phyloP scores from a whole-genome alignment of 306 rosid species.

The Canavalia gladiata region DNA sequence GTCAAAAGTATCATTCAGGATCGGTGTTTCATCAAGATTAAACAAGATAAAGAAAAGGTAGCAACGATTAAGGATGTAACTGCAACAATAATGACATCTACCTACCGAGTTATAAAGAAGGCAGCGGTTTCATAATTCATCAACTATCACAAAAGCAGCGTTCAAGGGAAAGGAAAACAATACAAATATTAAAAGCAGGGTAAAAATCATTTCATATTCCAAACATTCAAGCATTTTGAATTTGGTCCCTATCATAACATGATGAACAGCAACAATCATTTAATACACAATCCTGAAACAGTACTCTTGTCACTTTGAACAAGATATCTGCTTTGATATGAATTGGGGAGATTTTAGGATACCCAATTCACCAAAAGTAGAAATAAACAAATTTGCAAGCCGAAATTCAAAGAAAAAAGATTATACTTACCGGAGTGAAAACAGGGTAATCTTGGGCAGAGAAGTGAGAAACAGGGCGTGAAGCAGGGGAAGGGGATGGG shows the following conservation, averaged over 20 bases:
- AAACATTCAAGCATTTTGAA: constrained; percentile 40
- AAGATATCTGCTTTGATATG: background rate
- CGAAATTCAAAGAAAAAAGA: constrained; percentile 22
- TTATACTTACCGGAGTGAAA: constrained; percentile 82
- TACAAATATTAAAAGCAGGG: background rate
- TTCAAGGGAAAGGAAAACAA: constrained; percentile 14
- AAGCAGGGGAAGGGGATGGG: constrained; percentile 68
- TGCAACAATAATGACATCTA: constrained; percentile 40
- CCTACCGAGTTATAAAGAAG: constrained; percentile 21
- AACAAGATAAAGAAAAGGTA: constrained; percentile 30
- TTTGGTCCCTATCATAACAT: constrained; percentile 31
- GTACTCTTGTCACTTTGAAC: constrained; percentile 8
- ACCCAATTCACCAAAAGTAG: constrained; percentile 37
- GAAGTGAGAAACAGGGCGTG: constrained; percentile 75
- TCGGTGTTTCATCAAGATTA: constrained; percentile 15
- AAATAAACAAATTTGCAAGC: background rate
- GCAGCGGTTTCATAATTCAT: constrained; percentile 17
- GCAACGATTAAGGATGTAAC: constrained; percentile 23
- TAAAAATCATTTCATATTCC: constrained; percentile 28
- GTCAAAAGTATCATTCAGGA: constrained; percentile 9
- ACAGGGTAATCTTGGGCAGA: constrained; percentile 98
- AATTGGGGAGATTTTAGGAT: background rate
- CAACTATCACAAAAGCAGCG: constrained; percentile 19
- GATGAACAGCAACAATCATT: constrained; percentile 36
- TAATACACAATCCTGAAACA: constrained; percentile 20